Percentiles rank a stretch among this genome's conserved stretches.
Evolutionary conservation across 345 rosid genomes (phyloP).

Genomic region (Aurinia saxatilis): DNA sequence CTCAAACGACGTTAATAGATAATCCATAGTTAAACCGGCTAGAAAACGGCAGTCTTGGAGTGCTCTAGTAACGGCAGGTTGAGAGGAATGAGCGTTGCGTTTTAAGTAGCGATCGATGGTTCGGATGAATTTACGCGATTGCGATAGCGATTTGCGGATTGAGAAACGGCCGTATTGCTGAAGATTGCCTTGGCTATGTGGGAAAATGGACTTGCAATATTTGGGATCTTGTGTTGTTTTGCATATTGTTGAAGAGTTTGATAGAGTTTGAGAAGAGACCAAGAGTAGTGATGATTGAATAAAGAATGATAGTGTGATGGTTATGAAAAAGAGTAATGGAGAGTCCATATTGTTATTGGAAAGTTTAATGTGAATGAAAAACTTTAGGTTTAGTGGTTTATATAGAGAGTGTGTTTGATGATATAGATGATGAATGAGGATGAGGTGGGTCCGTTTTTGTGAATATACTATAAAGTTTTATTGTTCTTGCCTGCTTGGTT

Average conservation of each 20-base stretch:
- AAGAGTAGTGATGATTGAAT: not conserved
- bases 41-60: slow-evolving; percentile 70
- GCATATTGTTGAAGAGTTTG: slow-evolving; percentile 41
- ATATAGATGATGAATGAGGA: not conserved
- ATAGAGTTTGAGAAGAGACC: slow-evolving; percentile 7
- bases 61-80: slow-evolving; percentile 43
- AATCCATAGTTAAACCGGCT: slow-evolving; percentile 52
- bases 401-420: not conserved
- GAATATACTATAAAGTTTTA: not conserved
- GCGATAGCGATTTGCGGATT: slow-evolving; percentile 53
- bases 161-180: slow-evolving; percentile 53
- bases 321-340: not conserved
- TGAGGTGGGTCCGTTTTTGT: slow-evolving; percentile 5
- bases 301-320: slow-evolving; percentile 2
- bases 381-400: slow-evolving; percentile 4
- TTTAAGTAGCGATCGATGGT: slow-evolving; percentile 40
- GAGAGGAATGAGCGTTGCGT: slow-evolving; percentile 37
- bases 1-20: slow-evolving; percentile 40
- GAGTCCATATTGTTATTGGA: slow-evolving; percentile 1
- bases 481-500: no score
- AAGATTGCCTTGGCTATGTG: slow-evolving; percentile 35
- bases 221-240: slow-evolving; percentile 54
- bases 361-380: not conserved
- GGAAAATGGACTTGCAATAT: slow-evolving; percentile 51
- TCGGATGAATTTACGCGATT: slow-evolving; percentile 45